Evolutionary conservation across 495 filamentous ascomycete species (phyloP).

Genomic region (Podospora sp.): DNA sequence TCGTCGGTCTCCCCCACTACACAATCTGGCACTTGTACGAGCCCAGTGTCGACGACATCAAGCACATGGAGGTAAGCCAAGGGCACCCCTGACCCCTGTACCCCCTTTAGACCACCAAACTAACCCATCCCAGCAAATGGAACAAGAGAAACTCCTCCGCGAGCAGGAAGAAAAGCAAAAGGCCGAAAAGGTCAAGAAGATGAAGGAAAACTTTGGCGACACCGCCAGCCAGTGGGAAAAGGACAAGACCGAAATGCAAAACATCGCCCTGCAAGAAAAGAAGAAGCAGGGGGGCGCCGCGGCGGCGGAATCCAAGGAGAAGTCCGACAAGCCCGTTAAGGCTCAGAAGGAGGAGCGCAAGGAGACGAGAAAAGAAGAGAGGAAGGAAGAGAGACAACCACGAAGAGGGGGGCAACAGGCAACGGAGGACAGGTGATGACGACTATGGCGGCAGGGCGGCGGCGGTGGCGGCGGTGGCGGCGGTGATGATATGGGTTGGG

Average conservation of each 20-base stretch:
- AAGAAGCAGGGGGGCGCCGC: constrained; percentile 33
- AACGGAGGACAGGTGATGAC: background rate
- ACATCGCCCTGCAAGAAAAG: constrained; percentile 61
- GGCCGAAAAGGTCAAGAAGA: constrained; percentile 63
- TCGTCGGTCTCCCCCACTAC: constrained; percentile 97
- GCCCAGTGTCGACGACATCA: constrained; percentile 93
- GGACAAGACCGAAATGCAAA: constrained; percentile 75
- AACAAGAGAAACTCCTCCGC: constrained; percentile 69
- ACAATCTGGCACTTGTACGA: constrained; percentile 99
- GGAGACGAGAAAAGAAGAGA: background rate
- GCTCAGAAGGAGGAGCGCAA: background rate
- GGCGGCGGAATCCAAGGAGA: constrained; percentile 13
- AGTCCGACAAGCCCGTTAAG: constrained; percentile 17
- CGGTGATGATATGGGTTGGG: background rate
- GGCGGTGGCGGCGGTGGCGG: background rate
- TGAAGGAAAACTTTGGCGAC: constrained; percentile 72
- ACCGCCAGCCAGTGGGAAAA: constrained; percentile 75
- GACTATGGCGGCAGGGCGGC: background rate
- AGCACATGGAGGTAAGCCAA: constrained; percentile 80
- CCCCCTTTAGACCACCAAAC: constrained; percentile 11
- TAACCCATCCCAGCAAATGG: constrained; percentile 69
- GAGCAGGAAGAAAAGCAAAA: constrained; percentile 75
- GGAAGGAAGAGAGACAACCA: background rate
- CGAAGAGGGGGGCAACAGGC: background rate
- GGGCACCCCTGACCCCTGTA: constrained; percentile 1